Base-by-base conservation (phyloP, 2,329 filamentous ascomycete species). In the Colletotrichum eremochloae region DNA sequence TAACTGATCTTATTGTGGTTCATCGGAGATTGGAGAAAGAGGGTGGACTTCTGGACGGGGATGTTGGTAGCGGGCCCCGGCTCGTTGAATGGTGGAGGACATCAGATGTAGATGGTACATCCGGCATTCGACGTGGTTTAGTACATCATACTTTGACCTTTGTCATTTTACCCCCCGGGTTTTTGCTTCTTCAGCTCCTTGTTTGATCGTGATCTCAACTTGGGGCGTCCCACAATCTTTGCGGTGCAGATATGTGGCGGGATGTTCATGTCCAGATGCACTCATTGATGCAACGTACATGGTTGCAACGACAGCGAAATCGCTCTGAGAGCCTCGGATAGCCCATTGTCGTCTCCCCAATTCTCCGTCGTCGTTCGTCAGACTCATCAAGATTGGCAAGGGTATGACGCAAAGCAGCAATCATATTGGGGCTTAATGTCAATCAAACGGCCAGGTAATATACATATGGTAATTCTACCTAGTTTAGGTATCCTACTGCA, bases 331-430 rank as follows among this genome's bases (percentile, higher is more conserved):
- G 33, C 48, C 7, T 50, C 31, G 14, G 18, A 24, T n/a, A 55
- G n/a, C 50, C 36, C 20, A 24, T 40, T 63, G 38, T 31, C 36
- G 46, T 46, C 14, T 6, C n/a, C 46, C 33, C 8, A 15, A n/a
- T 57, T 36, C 40, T 36, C 55, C 31, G 38, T 64, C 53, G 33
- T 58, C 38, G 46, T 61, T 64, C 53, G 53, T 64, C 69, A 69
- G 66, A 63, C 46, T 64, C 53, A 24, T 42, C 65, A 40, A 44
- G 60, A 33, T 40, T 44, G 53, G 31, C 38, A 36, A 46, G 46
- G 44, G 44, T 64, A 72, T 72, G 66, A 72, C 69, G 69, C 66
- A 72, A 64, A 56, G 64, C 31, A 69, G 36, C 58, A 55, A 72
- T 72, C 66, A 69, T 63, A 50, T 56, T 40, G 33, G 64, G 44